Base-by-base conservation (phyloP, 306 rosid genomes). In the Castanea crenata region DNA sequence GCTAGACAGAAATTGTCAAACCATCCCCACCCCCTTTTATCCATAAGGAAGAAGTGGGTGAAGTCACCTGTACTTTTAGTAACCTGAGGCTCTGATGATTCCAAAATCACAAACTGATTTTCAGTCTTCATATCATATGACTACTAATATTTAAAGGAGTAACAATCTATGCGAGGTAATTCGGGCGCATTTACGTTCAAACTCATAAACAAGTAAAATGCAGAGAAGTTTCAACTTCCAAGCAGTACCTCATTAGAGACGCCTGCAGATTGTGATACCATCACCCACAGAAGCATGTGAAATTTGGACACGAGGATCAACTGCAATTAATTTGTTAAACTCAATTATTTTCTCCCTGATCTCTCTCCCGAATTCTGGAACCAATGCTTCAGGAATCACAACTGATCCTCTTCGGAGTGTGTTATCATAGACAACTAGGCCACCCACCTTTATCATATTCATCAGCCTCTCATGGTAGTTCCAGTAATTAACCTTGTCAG, bases 331-430 rank as follows among this genome's bases (percentile, higher is more conserved):
- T 67, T 76, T 77, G 83, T 91, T 91, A 27, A 87, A 80, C 74
- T 80, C 81, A 5, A 91, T 69, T 7, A 74, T 76, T 5, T 10
- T 12, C 57, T 34, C 13, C 69, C 82, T 85, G 3, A 57, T 55
- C 32, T 6, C 41, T 54, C 78, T 83, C 69, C 25, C 35, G 8
- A 0, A 0, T 74, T 74, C 89, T n/a, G 83, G 84, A 76, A 70
- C 74, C 7, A 16, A 69, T 64, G 74, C 83, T 3, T 81, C 87
- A 49, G 84, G 74, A 86, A 78, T 78, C 5, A 83, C 85, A 69
- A 90, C 89, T 5, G 88, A 38, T 82, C 91, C 94, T 34, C 77
- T 79, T 92, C 90, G 87, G 1, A 88, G 88, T 13, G 92, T 90
- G 76, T 90, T 90, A 74, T 90, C 92, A 3, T 88, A 87, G 2